Evolutionary conservation across 345 rosid species (phyloP), one percentile per base, ranked within the genome.

Genomic region (Pugionium dolabratum): DNA sequence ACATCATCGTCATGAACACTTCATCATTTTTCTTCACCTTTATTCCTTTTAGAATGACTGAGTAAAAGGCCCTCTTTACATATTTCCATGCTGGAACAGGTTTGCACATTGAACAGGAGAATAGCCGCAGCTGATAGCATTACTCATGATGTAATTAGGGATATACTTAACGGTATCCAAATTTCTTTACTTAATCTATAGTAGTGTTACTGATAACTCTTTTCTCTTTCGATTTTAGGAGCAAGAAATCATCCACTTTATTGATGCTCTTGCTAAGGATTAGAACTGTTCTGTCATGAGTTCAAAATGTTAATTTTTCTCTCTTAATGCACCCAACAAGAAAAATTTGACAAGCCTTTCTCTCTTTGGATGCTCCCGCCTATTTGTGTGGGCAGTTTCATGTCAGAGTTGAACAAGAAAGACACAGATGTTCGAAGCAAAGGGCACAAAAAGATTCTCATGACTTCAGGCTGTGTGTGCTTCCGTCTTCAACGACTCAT

Each of bases 111-210:
- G 67, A 87, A 79, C 40, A 77, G 95, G 8, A 83, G 96, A 66
- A 76, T 92, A 64, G 98, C 95, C 57, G 88, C 95, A 51, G 91
- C 91, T 51, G 98, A 92, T 78, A 92, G 86, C 90, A 92, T 87
- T 96, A 89, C 98, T 28, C 95, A 89, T 68, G 96, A 92, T 71
- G 87, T 92, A 66, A 89, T 92, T 67, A 91, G 91, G 48, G 98
- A 92, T 54, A 7, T 34, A 9, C 65, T 37, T 33, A 25, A 7
- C 32, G 1, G 5, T 50, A 48, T 70, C 18, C 50, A 25, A 5
- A 59, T 54, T 37, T 40, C n/a, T 61, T 66, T 47, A 7, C n/a
- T 40, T 51, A 10, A 49, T 54, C 11, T 59, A 40, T 42, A 42
- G 11, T 35, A 28, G 61, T 72, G 54, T 56, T 57, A 64, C 18